phyloP scores from a whole-genome alignment of 306 rosid species.

The Begonia fuchsioides region DNA sequence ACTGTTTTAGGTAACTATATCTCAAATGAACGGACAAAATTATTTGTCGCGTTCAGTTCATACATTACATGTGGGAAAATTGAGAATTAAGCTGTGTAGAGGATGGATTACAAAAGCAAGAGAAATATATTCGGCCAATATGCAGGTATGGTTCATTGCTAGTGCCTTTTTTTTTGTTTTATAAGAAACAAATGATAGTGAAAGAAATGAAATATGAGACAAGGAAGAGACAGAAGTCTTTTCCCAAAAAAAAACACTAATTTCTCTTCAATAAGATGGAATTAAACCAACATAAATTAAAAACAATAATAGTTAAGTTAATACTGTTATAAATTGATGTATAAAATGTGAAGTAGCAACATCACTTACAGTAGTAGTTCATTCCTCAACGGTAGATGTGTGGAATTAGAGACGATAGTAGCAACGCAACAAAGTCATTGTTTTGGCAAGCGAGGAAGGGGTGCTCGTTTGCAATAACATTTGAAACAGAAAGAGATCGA shows the following conservation, averaged over 20 bases:
- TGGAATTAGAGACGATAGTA: slow-evolving; percentile 46
- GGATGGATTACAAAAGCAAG: slow-evolving; percentile 98
- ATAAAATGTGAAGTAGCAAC: too few relatives aligned
- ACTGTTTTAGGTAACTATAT: slow-evolving; percentile 54
- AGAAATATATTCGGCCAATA: slow-evolving; percentile 72
- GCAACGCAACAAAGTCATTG: slow-evolving; percentile 48
- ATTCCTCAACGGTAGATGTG: slow-evolving; percentile 32
- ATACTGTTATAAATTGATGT: too few relatives aligned
- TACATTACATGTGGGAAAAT: slow-evolving; percentile 72
- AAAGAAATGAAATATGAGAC: too few relatives aligned
- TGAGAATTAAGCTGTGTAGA: slow-evolving; percentile 82
- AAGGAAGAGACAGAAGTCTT: too few relatives aligned
- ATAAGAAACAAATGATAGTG: too few relatives aligned
- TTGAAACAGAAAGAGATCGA: slow-evolving; percentile 79
- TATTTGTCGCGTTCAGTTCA: slow-evolving; percentile 78
- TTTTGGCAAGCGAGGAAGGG: slow-evolving; percentile 96
- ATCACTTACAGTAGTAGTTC: too few relatives aligned
- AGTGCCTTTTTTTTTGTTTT: too few relatives aligned
- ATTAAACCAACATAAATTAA: too few relatives aligned
- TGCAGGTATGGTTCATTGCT: slow-evolving; percentile 37
- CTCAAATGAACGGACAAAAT: slow-evolving; percentile 81
- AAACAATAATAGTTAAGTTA: too few relatives aligned
- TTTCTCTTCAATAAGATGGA: too few relatives aligned
- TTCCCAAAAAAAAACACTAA: too few relatives aligned
- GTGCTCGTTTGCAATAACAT: slow-evolving; percentile 56